Base-by-base conservation (phyloP, 306 rosid species). In the Medicago ruthenica region DNA sequence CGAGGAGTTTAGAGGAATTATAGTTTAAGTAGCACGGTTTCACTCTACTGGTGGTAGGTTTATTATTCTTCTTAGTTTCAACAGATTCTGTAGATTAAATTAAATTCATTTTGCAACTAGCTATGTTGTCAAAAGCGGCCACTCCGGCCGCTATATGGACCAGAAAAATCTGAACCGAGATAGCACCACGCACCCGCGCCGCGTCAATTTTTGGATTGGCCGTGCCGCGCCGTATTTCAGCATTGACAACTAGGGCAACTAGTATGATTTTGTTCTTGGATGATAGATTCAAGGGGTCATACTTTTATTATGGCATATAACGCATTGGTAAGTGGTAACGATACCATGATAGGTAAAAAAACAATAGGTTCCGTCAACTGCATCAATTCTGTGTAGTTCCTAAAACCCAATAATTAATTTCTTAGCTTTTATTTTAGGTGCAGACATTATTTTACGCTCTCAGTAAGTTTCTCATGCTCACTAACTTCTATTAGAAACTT, bases 391-490 rank as follows among this genome's bases (percentile, higher is more conserved):
- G 16, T 21, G 12, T 42, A 55, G 70, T 69, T 77, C 17, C 40
- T 17, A 31, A 57, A 76, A 67, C 45, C 37, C n/a, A 41, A 55
- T 67, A 41, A 55, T 67, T 77, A 55, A 57, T 77, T 27, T 22
- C n/a, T 15, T 54, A 16, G 21, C 50, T 57, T 68, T 22, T 69
- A 58, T 31, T 58, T 41, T 57, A 55, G 48, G 74, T 59, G 4
- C 9, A 57, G 24, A 3, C 61, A 31, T 58, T 45, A 34, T 16
- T 68, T 68, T 44, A 18, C 1, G 39, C 13, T 58, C 51, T 44
- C 24, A 31, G 7, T 58, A 57, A 58, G 64, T 59, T 63, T 12
- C 31, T 13, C 14, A 22, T 31, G 16, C 13, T 14, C 75, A 44
- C 68, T 42, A n/a, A n/a, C n/a, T n/a, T n/a, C n/a, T n/a, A n/a